A percentile compares a stretch with the other conserved stretches of the same genome.
Evolutionary conservation across 176 grass and related monocot species (phyloP).

Genomic region (Oryza australiensis): DNA sequence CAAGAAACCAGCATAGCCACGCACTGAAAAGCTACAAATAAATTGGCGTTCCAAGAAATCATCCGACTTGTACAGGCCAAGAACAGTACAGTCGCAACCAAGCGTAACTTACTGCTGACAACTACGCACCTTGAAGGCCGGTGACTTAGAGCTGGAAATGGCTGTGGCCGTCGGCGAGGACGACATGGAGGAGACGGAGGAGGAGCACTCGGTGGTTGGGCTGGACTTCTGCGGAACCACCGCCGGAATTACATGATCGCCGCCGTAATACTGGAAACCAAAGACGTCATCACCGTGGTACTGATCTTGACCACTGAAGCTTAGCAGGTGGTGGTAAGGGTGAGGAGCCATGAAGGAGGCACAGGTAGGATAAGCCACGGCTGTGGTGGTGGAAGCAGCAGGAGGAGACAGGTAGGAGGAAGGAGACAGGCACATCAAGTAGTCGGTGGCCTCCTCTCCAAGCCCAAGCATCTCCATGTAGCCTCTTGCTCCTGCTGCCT

Average conservation of each 20-base stretch:
- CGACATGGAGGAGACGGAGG: slow-evolving; percentile 56
- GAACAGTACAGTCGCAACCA: neutral
- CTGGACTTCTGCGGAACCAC: slow-evolving; percentile 43
- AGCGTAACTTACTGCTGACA: neutral
- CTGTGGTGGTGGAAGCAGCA: slow-evolving; percentile 8
- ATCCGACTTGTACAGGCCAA: neutral
- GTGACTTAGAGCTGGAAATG: slow-evolving; percentile 38
- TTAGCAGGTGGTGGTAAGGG: slow-evolving; percentile 35
- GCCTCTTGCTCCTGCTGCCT: slow-evolving; percentile 36
- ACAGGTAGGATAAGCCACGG: slow-evolving; percentile 20
- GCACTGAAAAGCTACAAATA: neutral
- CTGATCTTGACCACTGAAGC: slow-evolving; percentile 41
- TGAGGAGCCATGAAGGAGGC: slow-evolving; percentile 28
- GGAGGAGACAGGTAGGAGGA: slow-evolving; percentile 42
- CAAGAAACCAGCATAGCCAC: neutral
- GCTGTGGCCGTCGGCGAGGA: slow-evolving; percentile 46
- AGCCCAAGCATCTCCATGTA: slow-evolving; percentile 48
- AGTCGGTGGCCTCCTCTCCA: slow-evolving; percentile 41
- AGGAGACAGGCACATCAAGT: slow-evolving; percentile 44
- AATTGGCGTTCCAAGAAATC: neutral
- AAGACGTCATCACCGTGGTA: slow-evolving; percentile 10
- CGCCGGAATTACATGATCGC: slow-evolving; percentile 10
- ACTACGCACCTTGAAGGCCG: slow-evolving; percentile 34
- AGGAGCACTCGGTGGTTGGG: slow-evolving; percentile 50
- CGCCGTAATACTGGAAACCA: slow-evolving; percentile 34